A percentile compares a stretch with the other conserved stretches of the same genome.
phyloP scores from a whole-genome alignment of 495 filamentous ascomycete genomes.

The Trichoderma orchidacearum region DNA sequence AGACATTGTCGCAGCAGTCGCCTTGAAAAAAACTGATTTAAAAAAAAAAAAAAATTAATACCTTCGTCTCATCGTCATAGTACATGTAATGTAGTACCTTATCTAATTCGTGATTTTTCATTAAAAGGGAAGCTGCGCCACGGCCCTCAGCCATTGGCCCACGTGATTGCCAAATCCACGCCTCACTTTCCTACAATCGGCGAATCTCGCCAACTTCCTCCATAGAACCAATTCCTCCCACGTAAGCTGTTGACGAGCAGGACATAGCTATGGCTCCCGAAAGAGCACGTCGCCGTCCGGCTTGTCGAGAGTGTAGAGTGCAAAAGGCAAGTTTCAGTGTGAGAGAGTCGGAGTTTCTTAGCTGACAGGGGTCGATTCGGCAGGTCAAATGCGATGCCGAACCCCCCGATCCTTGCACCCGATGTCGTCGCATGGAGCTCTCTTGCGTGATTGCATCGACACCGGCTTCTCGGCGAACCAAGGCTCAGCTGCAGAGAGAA shows the following conservation, averaged over 20 bases:
- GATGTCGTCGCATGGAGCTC: constrained; percentile 3
- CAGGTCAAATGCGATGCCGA: constrained; percentile 6
- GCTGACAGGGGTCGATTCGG: neutral
- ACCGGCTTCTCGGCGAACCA: constrained; percentile 3
- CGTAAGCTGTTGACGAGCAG: no score
- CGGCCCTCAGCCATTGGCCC: neutral
- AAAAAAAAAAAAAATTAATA: no score
- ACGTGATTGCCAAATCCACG: neutral
- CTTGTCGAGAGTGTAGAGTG: constrained; percentile 4
- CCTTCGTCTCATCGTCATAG: no score
- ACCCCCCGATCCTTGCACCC: constrained; percentile 2
- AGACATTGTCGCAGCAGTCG: no score
- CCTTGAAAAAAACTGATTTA: no score
- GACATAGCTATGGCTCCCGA: neutral
- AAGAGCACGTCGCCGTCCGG: neutral
- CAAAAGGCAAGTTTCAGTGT: constrained; percentile 2
- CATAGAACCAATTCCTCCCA: no score
- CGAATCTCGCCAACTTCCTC: no score
- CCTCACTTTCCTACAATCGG: neutral
- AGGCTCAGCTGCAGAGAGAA: constrained; percentile 6
- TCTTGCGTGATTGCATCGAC: neutral
- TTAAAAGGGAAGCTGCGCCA: no score
- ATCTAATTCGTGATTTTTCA: no score
- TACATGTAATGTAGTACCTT: no score
- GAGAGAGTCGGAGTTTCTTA: neutral